Conservation (phyloP, 2,329 filamentous ascomycete genomes). For the Ramularia collo-cygni region DNA sequence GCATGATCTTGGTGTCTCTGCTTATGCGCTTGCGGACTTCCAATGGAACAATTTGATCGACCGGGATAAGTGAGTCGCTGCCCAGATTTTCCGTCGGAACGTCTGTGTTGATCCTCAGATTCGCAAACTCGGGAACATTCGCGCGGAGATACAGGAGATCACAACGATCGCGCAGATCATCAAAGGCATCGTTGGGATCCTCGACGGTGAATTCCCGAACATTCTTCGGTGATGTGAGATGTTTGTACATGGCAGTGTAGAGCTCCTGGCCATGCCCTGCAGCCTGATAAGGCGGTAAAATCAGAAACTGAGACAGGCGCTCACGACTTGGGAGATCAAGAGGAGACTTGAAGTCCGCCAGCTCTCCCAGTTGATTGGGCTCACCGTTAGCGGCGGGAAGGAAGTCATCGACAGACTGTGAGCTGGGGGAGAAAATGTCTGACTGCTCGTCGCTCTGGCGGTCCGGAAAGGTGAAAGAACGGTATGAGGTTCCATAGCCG, state of each 20-base stretch:
- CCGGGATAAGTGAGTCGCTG: conserved; percentile 44
- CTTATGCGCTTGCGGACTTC: conserved; percentile 52
- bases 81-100: conserved; percentile 46
- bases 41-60: conserved; percentile 51
- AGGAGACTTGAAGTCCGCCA: conserved; percentile 35
- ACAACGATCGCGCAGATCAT: conserved; percentile 68
- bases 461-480: conserved; percentile 53
- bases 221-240: conserved; percentile 54
- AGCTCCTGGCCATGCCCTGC: conserved; percentile 72
- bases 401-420: conserved; percentile 19
- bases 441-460: conserved; percentile 18
- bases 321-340: conserved; percentile 66
- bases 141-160: conserved; percentile 61
- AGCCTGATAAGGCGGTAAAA: conserved; percentile 80
- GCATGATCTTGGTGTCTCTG: conserved; percentile 60
- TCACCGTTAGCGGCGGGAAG: conserved; percentile 23
- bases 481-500: conserved; percentile 85
- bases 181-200: conserved; percentile 83
- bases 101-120: conserved; percentile 44
- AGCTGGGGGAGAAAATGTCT: conserved; percentile 18
- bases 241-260: conserved; percentile 72
- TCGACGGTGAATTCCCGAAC: conserved; percentile 85
- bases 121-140: conserved; percentile 30
- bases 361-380: conserved; percentile 13
- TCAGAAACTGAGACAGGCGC: conserved; percentile 86